A percentile compares a stretch with the other conserved stretches of the same genome.
Conservation (phyloP, 108 stramenopile species). For the Skeletonema menzelii region DNA sequence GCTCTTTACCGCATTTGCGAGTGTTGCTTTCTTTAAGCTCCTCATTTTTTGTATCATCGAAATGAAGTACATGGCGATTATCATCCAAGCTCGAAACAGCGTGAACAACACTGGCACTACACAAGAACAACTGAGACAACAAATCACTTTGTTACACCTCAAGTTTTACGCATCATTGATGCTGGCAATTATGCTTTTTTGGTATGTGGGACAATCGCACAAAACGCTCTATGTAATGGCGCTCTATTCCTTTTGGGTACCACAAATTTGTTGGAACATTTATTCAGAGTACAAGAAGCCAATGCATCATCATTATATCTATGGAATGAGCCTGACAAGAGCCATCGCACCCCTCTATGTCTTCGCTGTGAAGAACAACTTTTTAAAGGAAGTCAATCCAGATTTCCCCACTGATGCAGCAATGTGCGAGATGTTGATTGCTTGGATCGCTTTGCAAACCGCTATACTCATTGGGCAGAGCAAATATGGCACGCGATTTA, state of each 20-base stretch:
- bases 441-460: slow-evolving; percentile 88
- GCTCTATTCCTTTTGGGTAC: slow-evolving; percentile 96
- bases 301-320: slow-evolving; percentile 81
- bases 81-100: slow-evolving; percentile 80
- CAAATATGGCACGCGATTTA: slow-evolving; percentile 88
- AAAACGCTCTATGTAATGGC: slow-evolving; percentile 65
- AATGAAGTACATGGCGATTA: slow-evolving; percentile 93
- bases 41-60: slow-evolving; percentile 95
- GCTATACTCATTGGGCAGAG: slow-evolving; percentile 78
- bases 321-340: slow-evolving; percentile 87
- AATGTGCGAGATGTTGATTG: slow-evolving; percentile 69
- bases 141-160: slow-evolving; percentile 83
- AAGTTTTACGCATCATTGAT: slow-evolving; percentile 89
- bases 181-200: slow-evolving; percentile 66
- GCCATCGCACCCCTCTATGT: slow-evolving; percentile 90
- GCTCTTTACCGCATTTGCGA: slow-evolving; percentile 87
- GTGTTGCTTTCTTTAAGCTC: slow-evolving; percentile 94
- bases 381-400: slow-evolving; percentile 82
- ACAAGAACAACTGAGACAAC: slow-evolving; percentile 68
- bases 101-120: slow-evolving; percentile 61
- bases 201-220: slow-evolving; percentile 58
- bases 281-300: slow-evolving; percentile 80
- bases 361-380: slow-evolving; percentile 85
- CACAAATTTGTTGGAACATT: slow-evolving; percentile 91
- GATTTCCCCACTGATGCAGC: slow-evolving; percentile 61